Evolutionary conservation across 2,329 filamentous ascomycete species (phyloP), one percentile per base, ranked within the genome.

Genomic region (Thyridium curvatum): DNA sequence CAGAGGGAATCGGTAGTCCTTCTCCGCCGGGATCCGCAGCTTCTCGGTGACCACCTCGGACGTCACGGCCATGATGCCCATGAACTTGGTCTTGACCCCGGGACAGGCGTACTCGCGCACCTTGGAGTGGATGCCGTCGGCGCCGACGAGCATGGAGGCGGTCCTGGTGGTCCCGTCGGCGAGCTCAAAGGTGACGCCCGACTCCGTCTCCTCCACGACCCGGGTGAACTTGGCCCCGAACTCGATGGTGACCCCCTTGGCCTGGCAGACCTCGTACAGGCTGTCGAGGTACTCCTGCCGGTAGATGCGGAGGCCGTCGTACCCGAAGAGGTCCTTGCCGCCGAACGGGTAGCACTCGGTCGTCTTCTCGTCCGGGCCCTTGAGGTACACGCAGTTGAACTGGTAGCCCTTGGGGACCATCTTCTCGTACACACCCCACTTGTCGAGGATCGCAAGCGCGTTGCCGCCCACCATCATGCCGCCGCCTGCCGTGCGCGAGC

Each of bases 401-500:
- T 69, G 62, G 54, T 66, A 75, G 32, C 68, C 70, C 8, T 65
- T 58, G 0, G 56, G 44, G 8, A 58, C 55, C 36, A 79, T 58
- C 3, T 61, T 58, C 1, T 62, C 34, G 47, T 75, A 75, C 3
- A 77, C 56, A 1, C 61, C 67, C 0, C 80, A 53, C 0, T 50
- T 52, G 44, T 79, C 69, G 0, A 82, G 62, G 30, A 79, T 60
- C 4, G 65, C 62, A 2, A 81, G 63, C 0, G 74, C 72, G 38
- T 80, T 80, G 5, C 77, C 76, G 0, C 74, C 76, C 3, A 80
- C 65, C 68, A 78, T 76, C 21, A 81, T 60, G 1, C 71, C 74
- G 3, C 76, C 76, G 14, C 71, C 70, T 0, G 62, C 60, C 1
- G 57, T 41, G 8, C 69, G 64, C 12, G 63, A 59, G 21, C 21